phyloP scores from a whole-genome alignment of 2,329 filamentous ascomycete genomes.

The Xylariaceae sp. region DNA sequence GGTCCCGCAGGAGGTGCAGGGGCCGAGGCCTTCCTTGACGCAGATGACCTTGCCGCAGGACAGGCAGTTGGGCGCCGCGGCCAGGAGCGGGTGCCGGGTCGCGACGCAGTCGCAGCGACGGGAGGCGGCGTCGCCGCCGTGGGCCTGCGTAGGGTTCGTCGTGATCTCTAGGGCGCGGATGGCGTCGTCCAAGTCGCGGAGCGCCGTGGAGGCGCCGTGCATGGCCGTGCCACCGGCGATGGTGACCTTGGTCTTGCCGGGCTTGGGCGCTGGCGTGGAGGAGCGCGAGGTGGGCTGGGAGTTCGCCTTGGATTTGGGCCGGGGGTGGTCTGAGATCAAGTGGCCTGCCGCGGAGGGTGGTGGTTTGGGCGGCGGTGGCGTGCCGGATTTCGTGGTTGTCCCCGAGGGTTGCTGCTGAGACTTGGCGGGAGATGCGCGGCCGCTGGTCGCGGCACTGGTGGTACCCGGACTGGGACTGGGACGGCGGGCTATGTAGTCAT shows the following conservation, averaged over 20 bases:
- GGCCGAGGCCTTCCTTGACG: conserved; percentile 86
- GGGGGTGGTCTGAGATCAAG: conserved; percentile 73
- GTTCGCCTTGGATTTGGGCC: conserved; percentile 52
- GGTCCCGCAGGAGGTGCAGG: conserved; percentile 83
- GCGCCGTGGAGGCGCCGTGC: conserved; percentile 72
- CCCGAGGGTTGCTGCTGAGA: too few relatives aligned
- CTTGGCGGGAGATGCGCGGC: conserved; percentile 35
- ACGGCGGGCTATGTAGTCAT: conserved; percentile 65
- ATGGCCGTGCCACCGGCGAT: conserved; percentile 76
- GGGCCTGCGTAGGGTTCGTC: conserved; percentile 72
- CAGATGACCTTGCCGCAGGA: conserved; percentile 94
- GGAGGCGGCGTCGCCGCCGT: conserved; percentile 50
- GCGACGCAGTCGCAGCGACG: conserved; percentile 85
- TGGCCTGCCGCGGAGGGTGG: conserved; percentile 70
- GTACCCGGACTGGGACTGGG: conserved; percentile 33
- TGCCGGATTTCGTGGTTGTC: conserved; percentile 48
- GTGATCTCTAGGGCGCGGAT: conserved; percentile 88
- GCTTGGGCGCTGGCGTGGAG: conserved; percentile 47
- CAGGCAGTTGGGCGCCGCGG: conserved; percentile 89
- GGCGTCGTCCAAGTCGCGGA: conserved; percentile 70
- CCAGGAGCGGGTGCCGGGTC: conserved; percentile 78
- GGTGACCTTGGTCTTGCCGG: conserved; percentile 59
- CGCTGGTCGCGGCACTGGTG: conserved; percentile 21
- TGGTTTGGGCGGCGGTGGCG: conserved; percentile 42
- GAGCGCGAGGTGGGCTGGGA: conserved; percentile 48